Conservation (phyloP, 169 alveolate genomes). For the Miamiensis avidus region DNA sequence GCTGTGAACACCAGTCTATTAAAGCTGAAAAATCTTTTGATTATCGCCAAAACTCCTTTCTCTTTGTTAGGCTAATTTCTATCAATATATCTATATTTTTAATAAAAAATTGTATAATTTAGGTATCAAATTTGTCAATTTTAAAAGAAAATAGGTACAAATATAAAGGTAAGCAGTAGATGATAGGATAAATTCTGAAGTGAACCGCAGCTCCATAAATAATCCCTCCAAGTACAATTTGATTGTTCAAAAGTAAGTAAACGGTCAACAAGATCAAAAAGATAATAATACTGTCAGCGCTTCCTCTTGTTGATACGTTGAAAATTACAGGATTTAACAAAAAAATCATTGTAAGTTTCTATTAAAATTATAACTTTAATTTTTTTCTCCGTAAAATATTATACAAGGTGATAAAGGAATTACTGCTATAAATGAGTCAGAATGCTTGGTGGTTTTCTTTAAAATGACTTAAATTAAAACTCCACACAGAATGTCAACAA, state of each 20-base stretch:
- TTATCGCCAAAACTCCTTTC: neutral
- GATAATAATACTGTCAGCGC: conserved; percentile 85
- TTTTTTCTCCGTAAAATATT: too few relatives aligned
- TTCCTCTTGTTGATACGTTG: conserved; percentile 95
- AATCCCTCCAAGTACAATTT: conserved; percentile 78
- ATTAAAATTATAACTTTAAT: conserved; percentile 38
- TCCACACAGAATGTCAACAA: conserved; percentile 87
- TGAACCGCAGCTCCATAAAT: conserved; percentile 96
- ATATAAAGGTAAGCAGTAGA: conserved; percentile 89
- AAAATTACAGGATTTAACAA: conserved; percentile 92
- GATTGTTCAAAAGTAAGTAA: conserved; percentile 65
- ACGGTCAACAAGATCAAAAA: conserved; percentile 71
- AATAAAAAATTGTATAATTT: too few relatives aligned
- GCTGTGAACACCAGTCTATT: conserved; percentile 70
- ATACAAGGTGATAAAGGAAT: conserved; percentile 41
- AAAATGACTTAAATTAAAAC: conserved; percentile 68
- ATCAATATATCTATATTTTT: conserved; percentile 16
- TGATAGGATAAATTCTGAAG: conserved; percentile 95
- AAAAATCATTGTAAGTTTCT: conserved; percentile 78
- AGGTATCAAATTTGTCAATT: conserved; percentile 16
- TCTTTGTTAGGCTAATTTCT: neutral
- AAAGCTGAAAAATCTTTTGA: conserved; percentile 37
- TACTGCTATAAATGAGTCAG: conserved; percentile 29
- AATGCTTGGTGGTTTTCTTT: conserved; percentile 34
- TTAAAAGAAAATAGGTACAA: conserved; percentile 46